A percentile compares a stretch with the other conserved stretches of the same genome.
Conservation (phyloP, 2,329 filamentous ascomycete genomes). For the Calonectria pseudoreteaudii region DNA sequence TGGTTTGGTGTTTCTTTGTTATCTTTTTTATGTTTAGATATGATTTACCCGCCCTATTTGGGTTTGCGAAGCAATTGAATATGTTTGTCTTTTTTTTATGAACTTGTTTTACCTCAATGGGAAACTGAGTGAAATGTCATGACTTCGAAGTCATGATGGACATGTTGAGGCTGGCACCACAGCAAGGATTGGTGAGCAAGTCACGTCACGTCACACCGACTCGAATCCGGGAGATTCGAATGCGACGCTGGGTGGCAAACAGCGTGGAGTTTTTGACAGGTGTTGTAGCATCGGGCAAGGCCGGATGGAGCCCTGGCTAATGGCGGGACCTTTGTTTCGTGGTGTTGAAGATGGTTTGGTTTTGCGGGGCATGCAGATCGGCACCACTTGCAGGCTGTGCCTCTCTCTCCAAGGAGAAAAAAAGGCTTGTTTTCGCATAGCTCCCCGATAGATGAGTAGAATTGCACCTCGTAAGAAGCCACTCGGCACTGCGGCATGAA, state of each 20-base stretch:
- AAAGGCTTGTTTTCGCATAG: conserved; percentile 3
- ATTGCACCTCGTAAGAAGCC: background rate
- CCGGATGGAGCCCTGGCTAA: background rate
- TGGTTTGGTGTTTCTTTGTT: conserved; percentile 17
- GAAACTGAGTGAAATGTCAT: background rate
- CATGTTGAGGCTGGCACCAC: background rate
- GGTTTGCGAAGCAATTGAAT: conserved; percentile 25
- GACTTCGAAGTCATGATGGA: conserved; percentile 10
- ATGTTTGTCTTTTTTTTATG: conserved; percentile 24
- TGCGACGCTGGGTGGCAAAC: background rate
- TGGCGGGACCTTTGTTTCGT: conserved; percentile 4
- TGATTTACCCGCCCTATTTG: conserved; percentile 10
- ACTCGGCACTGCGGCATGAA: background rate
- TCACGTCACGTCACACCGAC: background rate
- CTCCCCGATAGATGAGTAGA: background rate
- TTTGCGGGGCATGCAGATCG: conserved; percentile 9
- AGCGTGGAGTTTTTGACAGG: background rate
- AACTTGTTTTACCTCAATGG: background rate
- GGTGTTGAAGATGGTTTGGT: conserved; percentile 3
- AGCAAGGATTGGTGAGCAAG: background rate
- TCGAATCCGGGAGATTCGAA: background rate
- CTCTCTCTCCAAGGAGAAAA: background rate
- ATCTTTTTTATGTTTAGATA: conserved; percentile 15
- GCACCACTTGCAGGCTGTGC: background rate
- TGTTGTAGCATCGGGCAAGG: background rate